These are phyloP conservation scores for Plasmodium billcollinsi DNA, from an alignment of 169 alveolate genomes.

Conservation along the genomic window DNA sequence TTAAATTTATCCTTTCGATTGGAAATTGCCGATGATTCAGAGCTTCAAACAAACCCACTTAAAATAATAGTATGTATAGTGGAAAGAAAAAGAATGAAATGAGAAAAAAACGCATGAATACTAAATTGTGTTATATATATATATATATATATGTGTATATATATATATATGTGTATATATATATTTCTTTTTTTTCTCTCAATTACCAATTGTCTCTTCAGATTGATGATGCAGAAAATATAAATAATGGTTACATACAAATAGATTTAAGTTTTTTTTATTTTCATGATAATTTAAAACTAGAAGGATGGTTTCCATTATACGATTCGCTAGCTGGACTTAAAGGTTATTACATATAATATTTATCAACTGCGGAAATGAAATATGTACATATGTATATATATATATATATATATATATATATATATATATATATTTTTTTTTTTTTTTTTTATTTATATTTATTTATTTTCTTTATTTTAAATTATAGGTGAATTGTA, in stretches of 20 bases:
- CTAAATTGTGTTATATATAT: background rate
- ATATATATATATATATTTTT: background rate
- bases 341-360: constrained; percentile 25
- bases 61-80: constrained; percentile 45
- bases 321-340: constrained; percentile 75
- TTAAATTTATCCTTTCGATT: constrained; percentile 71
- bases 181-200: too few relatives aligned
- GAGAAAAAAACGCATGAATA: background rate
- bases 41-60: constrained; percentile 73
- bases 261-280: constrained; percentile 72
- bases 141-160: background rate
- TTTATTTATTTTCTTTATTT: constrained; percentile 6
- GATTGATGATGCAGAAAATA: constrained; percentile 75
- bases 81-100: background rate
- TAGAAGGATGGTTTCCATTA: constrained; percentile 78
- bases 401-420: background rate
- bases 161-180: background rate
- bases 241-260: constrained; percentile 60
- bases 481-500: constrained; percentile 60
- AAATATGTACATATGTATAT: constrained; percentile 1
- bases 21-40: constrained; percentile 78
- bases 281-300: constrained; percentile 63
- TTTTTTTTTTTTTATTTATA: constrained; percentile 3
- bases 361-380: background rate
- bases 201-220: background rate